Evolutionary conservation across 2,329 filamentous ascomycete species (phyloP).

Genomic region (Sordariomycetes sp.): DNA sequence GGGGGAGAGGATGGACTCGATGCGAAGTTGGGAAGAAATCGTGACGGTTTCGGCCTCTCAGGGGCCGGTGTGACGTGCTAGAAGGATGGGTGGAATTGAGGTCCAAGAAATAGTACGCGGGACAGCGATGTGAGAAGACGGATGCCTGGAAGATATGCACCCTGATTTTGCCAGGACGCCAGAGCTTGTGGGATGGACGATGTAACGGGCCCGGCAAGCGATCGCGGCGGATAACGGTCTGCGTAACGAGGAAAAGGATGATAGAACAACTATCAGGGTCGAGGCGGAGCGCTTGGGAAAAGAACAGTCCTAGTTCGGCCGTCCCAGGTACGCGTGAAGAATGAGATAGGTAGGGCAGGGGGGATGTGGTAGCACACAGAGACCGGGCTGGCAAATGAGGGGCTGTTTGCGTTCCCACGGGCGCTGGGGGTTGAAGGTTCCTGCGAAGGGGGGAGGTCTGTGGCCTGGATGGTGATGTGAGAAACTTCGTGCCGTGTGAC

Average conservation of each 20-base stretch:
- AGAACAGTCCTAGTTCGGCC: not conserved
- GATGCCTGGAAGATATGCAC: not conserved
- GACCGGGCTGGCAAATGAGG: not conserved
- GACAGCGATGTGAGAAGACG: not conserved
- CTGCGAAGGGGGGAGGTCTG: not conserved
- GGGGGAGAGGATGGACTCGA: conserved; percentile 39
- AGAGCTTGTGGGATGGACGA: not conserved
- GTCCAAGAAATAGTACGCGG: not conserved
- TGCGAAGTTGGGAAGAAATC: conserved; percentile 38
- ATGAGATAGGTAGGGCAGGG: not conserved
- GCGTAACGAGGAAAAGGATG: not conserved
- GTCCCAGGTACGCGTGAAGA: not conserved
- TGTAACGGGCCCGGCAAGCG: not conserved
- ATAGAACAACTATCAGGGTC: not conserved
- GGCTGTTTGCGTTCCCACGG: not conserved
- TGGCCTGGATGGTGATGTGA: not conserved
- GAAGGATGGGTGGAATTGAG: not conserved
- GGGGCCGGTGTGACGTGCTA: not conserved
- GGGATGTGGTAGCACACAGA: not conserved
- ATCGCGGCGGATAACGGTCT: not conserved
- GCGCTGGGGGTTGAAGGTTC: not conserved
- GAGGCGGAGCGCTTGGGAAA: not conserved
- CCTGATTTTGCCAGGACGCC: not conserved
- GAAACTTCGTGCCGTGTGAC: not conserved
- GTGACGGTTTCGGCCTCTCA: conserved; percentile 28